Evolutionary conservation across 169 alveolate genomes (phyloP), one percentile per base, ranked within the genome.

Genomic region (Plasmodium billcollinsi): DNA sequence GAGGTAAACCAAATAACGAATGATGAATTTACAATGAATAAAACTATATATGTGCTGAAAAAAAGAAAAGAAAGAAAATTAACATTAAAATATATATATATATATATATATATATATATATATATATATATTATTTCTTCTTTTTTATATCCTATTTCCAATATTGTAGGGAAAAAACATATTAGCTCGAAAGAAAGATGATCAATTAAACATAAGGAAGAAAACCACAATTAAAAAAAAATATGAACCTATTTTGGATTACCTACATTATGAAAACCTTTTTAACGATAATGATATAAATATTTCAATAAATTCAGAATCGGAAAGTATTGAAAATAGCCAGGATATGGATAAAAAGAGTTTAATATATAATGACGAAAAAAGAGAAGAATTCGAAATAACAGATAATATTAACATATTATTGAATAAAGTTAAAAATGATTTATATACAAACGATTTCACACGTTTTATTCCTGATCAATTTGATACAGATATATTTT

Each of bases 261-360:
- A 76, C 52, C 43, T 76, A 29, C 89, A 76, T 65, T 76, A 76
- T 65, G 54, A 76, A 47, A 76, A 76, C 67, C 24, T 45, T 33
- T 76, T 76, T 56, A 45, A 63, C 18, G 75, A 76, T 56, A 78
- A 76, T 52, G 33, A 49, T 26, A 29, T 45, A 20, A 52, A 15
- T n/a, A 12, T 49, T 20, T 76, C 89, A 49, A 69, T 33, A 26
- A 52, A 65, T 20, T 76, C 74, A 18, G 33, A 20, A 24, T 76
- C 89, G 11, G 89, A 76, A 20, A 49, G 33, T 52, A 63, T 29
- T n/a, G 67, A 76, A 21, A 2, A 56, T 50, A 8, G n/a, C 29
- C 12, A n/a, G 5, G 18, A 21, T 39, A 50, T 49, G 21, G 59
- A 69, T 63, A 76, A 76, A 20, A 29, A 3, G 15, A 21, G 15